phyloP scores from a whole-genome alignment of 2,329 filamentous ascomycete genomes.

The Domatiomyces globalis region DNA sequence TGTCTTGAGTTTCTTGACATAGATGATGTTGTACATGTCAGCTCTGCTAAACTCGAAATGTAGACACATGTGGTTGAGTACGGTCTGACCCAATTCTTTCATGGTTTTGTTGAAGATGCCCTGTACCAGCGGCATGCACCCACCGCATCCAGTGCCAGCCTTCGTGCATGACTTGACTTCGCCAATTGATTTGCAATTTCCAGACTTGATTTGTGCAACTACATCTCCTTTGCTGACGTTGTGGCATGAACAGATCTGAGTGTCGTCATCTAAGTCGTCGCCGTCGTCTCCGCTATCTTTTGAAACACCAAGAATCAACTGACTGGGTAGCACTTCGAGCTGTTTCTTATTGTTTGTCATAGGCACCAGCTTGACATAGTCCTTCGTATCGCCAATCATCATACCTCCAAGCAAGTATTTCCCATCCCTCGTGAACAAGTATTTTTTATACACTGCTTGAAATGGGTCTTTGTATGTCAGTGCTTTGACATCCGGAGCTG shows the following conservation, averaged over 20 bases:
- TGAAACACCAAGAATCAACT: slow-evolving; percentile 68
- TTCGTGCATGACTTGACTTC: slow-evolving; percentile 85
- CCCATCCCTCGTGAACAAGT: slow-evolving; percentile 75
- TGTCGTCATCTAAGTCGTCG: slow-evolving; percentile 69
- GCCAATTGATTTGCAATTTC: slow-evolving; percentile 64
- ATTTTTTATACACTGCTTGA: slow-evolving; percentile 81
- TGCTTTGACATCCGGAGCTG: slow-evolving; percentile 55
- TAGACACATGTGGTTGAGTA: slow-evolving; percentile 72
- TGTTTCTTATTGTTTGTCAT: slow-evolving; percentile 73
- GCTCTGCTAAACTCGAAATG: slow-evolving; percentile 74
- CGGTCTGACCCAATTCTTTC: slow-evolving; percentile 69
- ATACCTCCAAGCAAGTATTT: slow-evolving; percentile 88
- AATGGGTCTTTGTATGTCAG: slow-evolving; percentile 84
- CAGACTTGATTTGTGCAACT: slow-evolving; percentile 56
- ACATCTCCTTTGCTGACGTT: slow-evolving; percentile 81
- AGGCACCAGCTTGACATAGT: slow-evolving; percentile 78
- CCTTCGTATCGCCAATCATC: slow-evolving; percentile 89
- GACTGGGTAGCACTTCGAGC: slow-evolving; percentile 61
- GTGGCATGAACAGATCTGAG: slow-evolving; percentile 84
- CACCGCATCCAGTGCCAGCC: slow-evolving; percentile 78
- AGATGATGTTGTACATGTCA: slow-evolving; percentile 81
- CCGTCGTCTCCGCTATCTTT: slow-evolving; percentile 59
- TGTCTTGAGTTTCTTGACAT: slow-evolving; percentile 60
- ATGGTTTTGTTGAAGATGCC: slow-evolving; percentile 85
- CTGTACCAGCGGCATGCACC: slow-evolving; percentile 76